Conservation (phyloP, 805 yeast species). For the Metschnikowia borealis region DNA sequence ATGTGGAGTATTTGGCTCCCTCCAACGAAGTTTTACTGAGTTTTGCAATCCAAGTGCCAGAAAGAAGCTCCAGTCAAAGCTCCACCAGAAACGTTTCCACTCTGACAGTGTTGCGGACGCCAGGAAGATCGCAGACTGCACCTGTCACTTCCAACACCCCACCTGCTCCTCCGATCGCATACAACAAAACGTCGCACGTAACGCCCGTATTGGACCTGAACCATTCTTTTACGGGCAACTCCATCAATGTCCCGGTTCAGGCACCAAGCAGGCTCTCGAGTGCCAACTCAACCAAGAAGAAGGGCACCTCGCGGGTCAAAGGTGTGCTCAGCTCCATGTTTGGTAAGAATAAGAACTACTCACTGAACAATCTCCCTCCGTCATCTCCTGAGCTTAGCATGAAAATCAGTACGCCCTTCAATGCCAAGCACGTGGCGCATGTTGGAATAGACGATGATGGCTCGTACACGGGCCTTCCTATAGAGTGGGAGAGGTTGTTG, state of each 20-base stretch:
- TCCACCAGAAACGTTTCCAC: neutral
- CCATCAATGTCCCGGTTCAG: conserved; percentile 9
- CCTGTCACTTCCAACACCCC: neutral
- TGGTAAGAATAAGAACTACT: conserved; percentile 26
- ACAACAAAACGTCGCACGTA: conserved; percentile 1
- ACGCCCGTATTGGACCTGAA: conserved; percentile 27
- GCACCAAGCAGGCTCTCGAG: conserved; percentile 9
- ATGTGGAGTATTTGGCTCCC: neutral
- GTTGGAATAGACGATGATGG: conserved; percentile 90
- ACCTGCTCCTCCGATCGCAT: conserved; percentile 4
- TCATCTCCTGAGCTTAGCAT: conserved; percentile 25
- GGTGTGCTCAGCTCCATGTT: conserved; percentile 57
- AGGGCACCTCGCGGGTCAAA: conserved; percentile 50
- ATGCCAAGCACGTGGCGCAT: conserved; percentile 86
- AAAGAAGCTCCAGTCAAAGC: neutral
- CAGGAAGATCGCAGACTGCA: neutral
- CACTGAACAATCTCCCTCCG: neutral
- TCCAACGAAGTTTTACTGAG: neutral
- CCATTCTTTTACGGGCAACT: conserved; percentile 2
- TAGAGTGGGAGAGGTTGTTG: conserved; percentile 83
- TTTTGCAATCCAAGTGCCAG: neutral
- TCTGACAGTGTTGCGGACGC: conserved; percentile 2
- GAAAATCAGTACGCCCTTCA: conserved; percentile 87
- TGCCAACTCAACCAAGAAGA: conserved; percentile 12
- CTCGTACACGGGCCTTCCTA: conserved; percentile 86